phyloP scores from a whole-genome alignment of 2,329 filamentous ascomycete species.

The Sporothrix pseudoabietina region DNA sequence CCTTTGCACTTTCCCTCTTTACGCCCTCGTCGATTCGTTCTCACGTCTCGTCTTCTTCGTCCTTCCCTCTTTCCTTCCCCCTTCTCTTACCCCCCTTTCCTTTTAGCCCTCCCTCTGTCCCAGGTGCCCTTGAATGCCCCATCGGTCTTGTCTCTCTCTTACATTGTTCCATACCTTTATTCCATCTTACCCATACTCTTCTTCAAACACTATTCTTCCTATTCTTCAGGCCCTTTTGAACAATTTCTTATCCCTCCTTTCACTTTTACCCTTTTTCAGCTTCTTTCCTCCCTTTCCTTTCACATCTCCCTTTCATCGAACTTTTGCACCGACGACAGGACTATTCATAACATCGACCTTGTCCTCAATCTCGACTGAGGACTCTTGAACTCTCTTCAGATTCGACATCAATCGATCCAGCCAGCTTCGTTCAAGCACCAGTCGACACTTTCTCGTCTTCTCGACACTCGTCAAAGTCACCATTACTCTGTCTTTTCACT shows the following conservation, averaged over 20 bases:
- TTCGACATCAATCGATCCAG: not conserved
- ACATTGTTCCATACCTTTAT: not conserved
- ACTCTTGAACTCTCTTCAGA: not conserved
- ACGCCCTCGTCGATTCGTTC: not conserved
- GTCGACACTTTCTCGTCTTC: not conserved
- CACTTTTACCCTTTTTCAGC: not conserved
- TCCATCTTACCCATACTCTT: not conserved
- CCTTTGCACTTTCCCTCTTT: conserved; percentile 15
- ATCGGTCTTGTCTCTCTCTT: not conserved
- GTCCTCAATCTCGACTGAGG: not conserved
- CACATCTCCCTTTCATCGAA: conserved; percentile 16
- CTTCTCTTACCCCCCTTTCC: not conserved
- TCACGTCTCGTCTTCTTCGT: not conserved
- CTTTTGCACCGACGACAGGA: not conserved
- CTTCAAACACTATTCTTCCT: not conserved
- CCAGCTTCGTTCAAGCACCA: conserved; percentile 11
- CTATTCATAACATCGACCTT: not conserved
- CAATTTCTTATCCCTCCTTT: not conserved
- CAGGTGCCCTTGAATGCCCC: conserved; percentile 9
- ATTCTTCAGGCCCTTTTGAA: not conserved
- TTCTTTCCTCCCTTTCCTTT: conserved; percentile 3
- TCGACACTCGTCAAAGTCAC: not conserved
- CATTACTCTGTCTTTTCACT: not conserved
- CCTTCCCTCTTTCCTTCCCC: not conserved
- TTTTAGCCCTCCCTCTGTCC: conserved; percentile 23